Base-by-base conservation (phyloP, 2,329 filamentous ascomycete species). In the Thelonectria discophora region DNA sequence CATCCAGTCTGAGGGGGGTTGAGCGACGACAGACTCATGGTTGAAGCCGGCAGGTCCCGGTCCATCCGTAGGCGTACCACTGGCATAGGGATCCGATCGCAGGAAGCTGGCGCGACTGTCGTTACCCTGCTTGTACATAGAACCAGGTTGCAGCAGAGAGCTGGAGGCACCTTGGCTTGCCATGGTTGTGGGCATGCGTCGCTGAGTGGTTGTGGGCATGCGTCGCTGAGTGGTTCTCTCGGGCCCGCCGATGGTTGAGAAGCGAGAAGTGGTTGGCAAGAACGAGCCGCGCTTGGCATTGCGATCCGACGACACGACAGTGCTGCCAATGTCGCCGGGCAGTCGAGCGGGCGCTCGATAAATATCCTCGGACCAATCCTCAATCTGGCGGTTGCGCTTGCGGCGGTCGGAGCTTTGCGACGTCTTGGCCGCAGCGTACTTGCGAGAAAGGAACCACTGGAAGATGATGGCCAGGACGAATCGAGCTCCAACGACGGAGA, bases 321-420 rank as follows among this genome's bases (percentile, higher is more conserved):
- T 89, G 72, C 87, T 90, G 60, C 87, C 86, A 43, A 90, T 81
- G 70, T 97, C 88, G 17, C 88, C 95, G 3, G 90, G 86, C 65
- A 97, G 83, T 67, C 93, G 91, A 56, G 90, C 89, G 21, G 93
- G 93, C 3, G 94, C 91, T 45, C 93, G 91, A 77, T 99, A 98
- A 71, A 99, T 99, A 73, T 99, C 95, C 67, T 98, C 92, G 13
- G 90, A 90, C 95, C 95, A 99, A 72, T 97, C 94, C 77, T 99
- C 95, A 67, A 99, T 99, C 79, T 98, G 93, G 69, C 90, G 88
- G 69, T 94, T 90, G 61, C 95, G 89, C 79, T 94, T 90, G 76
- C 94, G 93, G 67, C 89, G 87, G 75, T 95, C 88, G 5, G 89
- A 88, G 15, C 88, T 88, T 76, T 97, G 90, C 2, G 92, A 94